Conservation (phyloP, 2,329 filamentous ascomycete genomes). For the Neoarthrinium moseri region DNA sequence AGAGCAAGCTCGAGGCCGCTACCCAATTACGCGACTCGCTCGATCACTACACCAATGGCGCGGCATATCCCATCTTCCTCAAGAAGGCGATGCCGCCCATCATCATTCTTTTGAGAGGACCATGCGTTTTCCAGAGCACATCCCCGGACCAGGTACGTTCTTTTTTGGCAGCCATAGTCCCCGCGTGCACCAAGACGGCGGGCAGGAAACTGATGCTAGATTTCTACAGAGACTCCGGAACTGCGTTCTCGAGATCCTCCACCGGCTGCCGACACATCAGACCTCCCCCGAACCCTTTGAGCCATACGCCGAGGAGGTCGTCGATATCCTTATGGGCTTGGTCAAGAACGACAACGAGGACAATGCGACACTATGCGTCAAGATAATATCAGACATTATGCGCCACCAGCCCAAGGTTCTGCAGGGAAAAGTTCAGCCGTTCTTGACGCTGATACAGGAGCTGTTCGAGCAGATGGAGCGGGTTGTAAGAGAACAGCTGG, state of each 20-base stretch:
- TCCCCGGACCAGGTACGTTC: conserved; percentile 76
- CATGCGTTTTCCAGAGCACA: conserved; percentile 87
- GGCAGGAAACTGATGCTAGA: conserved; percentile 17
- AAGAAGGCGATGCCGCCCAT: conserved; percentile 88
- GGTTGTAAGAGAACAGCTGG: conserved; percentile 92
- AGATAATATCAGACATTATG: conserved; percentile 96
- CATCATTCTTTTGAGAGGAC: conserved; percentile 77
- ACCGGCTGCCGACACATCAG: conserved; percentile 73
- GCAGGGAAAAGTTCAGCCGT: conserved; percentile 76
- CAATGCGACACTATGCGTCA: conserved; percentile 97
- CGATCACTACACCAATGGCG: conserved; percentile 79
- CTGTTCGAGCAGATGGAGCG: conserved; percentile 94
- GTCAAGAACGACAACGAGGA: conserved; percentile 95
- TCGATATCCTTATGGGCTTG: conserved; percentile 85
- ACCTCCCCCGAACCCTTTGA: conserved; percentile 79
- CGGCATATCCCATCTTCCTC: conserved; percentile 78
- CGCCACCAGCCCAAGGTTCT: conserved; percentile 87
- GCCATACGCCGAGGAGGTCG: conserved; percentile 81
- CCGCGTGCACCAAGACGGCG: no score
- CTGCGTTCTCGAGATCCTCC: conserved; percentile 90
- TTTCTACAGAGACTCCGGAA: conserved; percentile 75
- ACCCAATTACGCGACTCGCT: conserved; percentile 87
- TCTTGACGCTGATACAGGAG: conserved; percentile 88
- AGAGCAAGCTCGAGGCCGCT: conserved; percentile 78
- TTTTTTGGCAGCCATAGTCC: neutral